Evolutionary conservation across 140 eudicot genomes (phyloP).

Genomic region (Ambrosia hybrid): DNA sequence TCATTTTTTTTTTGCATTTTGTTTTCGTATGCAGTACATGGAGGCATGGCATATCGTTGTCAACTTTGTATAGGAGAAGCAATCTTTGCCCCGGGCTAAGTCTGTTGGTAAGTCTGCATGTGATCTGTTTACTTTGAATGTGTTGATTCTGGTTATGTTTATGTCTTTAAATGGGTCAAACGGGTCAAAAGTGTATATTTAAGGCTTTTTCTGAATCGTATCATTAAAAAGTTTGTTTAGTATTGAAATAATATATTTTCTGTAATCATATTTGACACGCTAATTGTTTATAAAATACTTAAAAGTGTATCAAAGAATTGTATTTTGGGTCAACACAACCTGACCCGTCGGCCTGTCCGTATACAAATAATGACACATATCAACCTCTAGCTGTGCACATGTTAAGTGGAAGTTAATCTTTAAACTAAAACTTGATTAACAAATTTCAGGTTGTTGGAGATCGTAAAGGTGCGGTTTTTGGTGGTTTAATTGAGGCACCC

Average conservation of each 20-base stretch:
- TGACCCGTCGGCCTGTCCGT: neutral
- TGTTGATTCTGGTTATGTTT: too few relatives aligned
- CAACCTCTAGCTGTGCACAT: conserved; percentile 9
- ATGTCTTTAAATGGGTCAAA: neutral
- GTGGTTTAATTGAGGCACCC: conserved; percentile 96
- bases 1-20: neutral
- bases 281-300: neutral
- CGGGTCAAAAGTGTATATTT: neutral
- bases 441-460: conserved; percentile 89
- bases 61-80: conserved; percentile 95
- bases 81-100: conserved; percentile 76
- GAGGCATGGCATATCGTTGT: conserved; percentile 97
- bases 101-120: conserved; percentile 58
- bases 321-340: neutral
- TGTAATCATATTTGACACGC: neutral
- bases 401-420: conserved; percentile 19
- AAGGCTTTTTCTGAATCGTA: neutral
- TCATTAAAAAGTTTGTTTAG: neutral
- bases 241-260: neutral
- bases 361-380: neutral
- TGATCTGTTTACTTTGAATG: neutral
- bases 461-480: conserved; percentile 86
- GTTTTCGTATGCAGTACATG: conserved; percentile 70
- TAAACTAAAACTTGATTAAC: conserved; percentile 14
- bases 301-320: neutral